phyloP scores from a whole-genome alignment of 495 filamentous ascomycete species.

The Tuber magnatum region DNA sequence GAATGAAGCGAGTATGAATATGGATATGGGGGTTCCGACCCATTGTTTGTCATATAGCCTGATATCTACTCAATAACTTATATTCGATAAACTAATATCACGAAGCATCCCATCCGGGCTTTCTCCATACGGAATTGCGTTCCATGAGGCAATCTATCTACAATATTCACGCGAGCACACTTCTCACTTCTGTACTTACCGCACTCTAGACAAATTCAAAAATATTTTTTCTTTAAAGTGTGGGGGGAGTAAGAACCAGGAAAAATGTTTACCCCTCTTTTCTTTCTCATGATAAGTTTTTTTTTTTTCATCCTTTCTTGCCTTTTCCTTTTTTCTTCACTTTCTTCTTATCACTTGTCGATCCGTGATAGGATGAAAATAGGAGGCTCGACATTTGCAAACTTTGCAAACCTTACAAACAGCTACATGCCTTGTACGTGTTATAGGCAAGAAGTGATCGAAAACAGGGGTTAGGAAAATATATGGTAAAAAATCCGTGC shows the following conservation, averaged over 20 bases:
- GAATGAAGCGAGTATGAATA: background rate
- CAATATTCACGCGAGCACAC: background rate
- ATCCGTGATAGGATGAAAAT: background rate
- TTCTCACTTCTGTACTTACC: background rate
- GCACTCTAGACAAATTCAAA: background rate
- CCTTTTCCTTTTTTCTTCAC: background rate
- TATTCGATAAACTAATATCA: too few relatives aligned
- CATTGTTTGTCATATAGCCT: background rate
- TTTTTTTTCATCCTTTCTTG: background rate
- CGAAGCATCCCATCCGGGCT: too few relatives aligned
- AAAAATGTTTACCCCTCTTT: background rate
- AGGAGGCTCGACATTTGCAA: background rate
- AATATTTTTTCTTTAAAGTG: background rate
- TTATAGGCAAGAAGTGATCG: too few relatives aligned
- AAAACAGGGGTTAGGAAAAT: too few relatives aligned
- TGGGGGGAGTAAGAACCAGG: background rate
- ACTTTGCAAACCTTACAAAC: background rate
- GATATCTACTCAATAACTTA: too few relatives aligned
- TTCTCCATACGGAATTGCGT: too few relatives aligned
- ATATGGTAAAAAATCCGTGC: too few relatives aligned
- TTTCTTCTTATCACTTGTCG: background rate
- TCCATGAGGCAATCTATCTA: too few relatives aligned
- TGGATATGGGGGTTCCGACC: background rate
- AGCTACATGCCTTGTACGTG: background rate
- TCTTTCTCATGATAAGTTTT: background rate